Evolutionary conservation across 352 stramenopile genomes (phyloP), one percentile per base, ranked within the genome.

Genomic region (Phytophthora quininea): DNA sequence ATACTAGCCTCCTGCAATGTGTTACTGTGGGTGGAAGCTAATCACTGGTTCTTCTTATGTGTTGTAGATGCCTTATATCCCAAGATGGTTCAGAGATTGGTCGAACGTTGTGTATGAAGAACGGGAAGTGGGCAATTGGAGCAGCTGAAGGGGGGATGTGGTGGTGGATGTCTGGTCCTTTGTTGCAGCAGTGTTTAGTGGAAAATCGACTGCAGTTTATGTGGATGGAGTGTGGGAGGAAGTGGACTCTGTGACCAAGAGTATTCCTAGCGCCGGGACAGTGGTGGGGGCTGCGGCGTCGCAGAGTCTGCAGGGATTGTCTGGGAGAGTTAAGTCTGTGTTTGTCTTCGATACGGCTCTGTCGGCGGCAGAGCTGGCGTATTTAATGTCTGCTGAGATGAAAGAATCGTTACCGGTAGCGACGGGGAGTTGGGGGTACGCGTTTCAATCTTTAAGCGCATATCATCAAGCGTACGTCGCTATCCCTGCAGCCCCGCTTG

Each of bases 331-430:
- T 11, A 79, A 77, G 40, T 72, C 55, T 46, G 53, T 85, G 38
- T 90, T 90, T 69, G 42, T 67, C 27, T 88, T 79, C 37, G 77
- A 84, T 54, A 50, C 63, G 15, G 67, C 73, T 32, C 52, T 90
- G 14, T 78, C 62, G 3, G 12, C 67, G 24, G 74, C 50, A 8
- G 75, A 90, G 58, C 51, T 87, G 3, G 53, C n/a, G 12, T 84
- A 74, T 64, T 62, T 88, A 15, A 86, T 82, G 74, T 64, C 50
- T 0, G 54, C 59, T 6, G 43, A 60, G 8, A 52, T 58, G 45
- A 46, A 14, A 7, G 9, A 19, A 30, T 47, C 48, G 9, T 53
- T 58, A 5, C 24, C 74, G 4, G 67, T 71, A 31, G 65, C 60
- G 24, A 59, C 62, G 6, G 75, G 75, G 9, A 43, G 42, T 7